Base-by-base conservation (phyloP, 306 rosid species). In the Dryas octopetala region DNA sequence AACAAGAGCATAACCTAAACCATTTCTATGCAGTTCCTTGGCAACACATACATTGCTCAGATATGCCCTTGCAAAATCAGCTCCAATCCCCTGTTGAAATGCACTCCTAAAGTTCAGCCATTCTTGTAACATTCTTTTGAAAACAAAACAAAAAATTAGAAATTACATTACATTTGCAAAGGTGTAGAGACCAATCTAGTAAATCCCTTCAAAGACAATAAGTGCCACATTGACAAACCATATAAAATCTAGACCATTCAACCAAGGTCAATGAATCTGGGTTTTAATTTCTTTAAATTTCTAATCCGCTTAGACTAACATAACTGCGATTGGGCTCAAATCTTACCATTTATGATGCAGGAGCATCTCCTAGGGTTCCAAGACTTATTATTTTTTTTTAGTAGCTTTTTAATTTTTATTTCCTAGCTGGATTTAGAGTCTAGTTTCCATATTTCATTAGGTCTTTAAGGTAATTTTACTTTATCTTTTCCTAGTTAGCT, bases 1-100 rank as follows among this genome's bases (percentile, higher is more conserved):
- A 50, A 95, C 74, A 55, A 95, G 86, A 49, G 85, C 91, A 85
- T 83, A 87, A 44, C 84, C 98, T 85, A 95, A 73, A 12, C 98
- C 98, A 74, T 87, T 90, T 83, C 97, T 86, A 28, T 83, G 97
- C 85, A 91, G 79, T 81, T 91, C 96, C 60, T 82, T 62, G 17
- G 96, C 97, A 83, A 95, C 97, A 71, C 98, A 95, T 16, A 95
- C 97, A 74, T 95, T 95, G 78, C 96, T 91, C 74, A 95, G 90
- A 79, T 95, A 95, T 63, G 97, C 98, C 78, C 98, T 87, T n/a
- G 89, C 84, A 58, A 89, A 79, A 79, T 95, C 93, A 55, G 83
- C 85, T 66, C 88, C 97, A 65, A 45, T 85, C 43, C 76, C 88
- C 98, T 91, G 86, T 79, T 9, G 50, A 82, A 75, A 68, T 71